Conservation (phyloP, 2,329 filamentous ascomycete species). For the Aspergillus sp. region DNA sequence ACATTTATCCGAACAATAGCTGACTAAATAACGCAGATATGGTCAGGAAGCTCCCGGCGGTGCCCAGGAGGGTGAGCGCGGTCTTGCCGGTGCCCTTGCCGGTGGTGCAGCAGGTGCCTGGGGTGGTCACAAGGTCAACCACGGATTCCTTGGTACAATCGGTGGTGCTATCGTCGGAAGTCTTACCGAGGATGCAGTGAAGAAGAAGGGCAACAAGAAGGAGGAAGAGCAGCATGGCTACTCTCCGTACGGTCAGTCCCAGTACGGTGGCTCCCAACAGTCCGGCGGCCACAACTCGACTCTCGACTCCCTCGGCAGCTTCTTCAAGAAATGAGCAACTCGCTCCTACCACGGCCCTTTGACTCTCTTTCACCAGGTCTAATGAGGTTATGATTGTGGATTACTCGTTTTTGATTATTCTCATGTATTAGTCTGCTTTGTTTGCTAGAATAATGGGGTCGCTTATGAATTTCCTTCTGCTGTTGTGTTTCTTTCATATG, state of each 20-base stretch:
- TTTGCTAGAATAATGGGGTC: slow-evolving; percentile 8
- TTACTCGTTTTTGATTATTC: not conserved
- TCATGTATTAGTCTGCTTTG: not conserved
- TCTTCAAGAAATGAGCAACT: slow-evolving; percentile 39
- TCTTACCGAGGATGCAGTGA: slow-evolving; percentile 46
- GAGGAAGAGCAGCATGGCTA: slow-evolving; percentile 20
- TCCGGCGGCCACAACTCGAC: slow-evolving; percentile 20
- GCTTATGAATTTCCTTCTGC: not conserved
- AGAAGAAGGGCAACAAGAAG: slow-evolving; percentile 42
- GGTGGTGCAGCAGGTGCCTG: slow-evolving; percentile 49
- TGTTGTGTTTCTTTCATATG: slow-evolving; percentile 8
- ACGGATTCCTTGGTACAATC: slow-evolving; percentile 49
- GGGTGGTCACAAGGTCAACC: slow-evolving; percentile 48
- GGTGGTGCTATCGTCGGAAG: slow-evolving; percentile 49
- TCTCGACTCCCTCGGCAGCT: slow-evolving; percentile 37
- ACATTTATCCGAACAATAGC: slow-evolving; percentile 5
- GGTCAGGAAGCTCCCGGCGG: slow-evolving; percentile 35
- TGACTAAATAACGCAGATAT: slow-evolving; percentile 21
- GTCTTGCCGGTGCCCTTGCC: slow-evolving; percentile 47
- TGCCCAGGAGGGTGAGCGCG: slow-evolving; percentile 47
- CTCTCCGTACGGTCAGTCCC: slow-evolving; percentile 6
- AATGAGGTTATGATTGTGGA: slow-evolving; percentile 17
- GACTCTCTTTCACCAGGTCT: slow-evolving; percentile 14
- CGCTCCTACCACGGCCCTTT: not conserved
- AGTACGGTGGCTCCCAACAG: slow-evolving; percentile 19